These are phyloP conservation scores for Xylaria sp. DNA, from an alignment of 2,329 filamentous ascomycete genomes.

Conservation along the genomic window DNA sequence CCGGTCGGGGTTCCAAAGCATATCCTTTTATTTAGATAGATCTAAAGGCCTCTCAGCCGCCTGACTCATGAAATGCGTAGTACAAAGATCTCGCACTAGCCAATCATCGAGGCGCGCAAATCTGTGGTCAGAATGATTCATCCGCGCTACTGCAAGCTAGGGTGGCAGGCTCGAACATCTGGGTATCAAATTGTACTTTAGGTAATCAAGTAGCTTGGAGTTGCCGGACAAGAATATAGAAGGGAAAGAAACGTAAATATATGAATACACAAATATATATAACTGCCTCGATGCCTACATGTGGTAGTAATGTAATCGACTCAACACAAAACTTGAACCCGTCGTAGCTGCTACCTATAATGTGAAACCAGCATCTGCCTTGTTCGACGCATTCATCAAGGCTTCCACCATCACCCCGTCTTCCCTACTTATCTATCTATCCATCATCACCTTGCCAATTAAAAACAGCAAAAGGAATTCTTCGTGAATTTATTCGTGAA, in stretches of 20 bases:
- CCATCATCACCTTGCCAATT: too few species aligned
- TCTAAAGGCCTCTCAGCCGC: slow-evolving; percentile 2
- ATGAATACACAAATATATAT: not conserved
- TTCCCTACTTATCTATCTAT: too few species aligned
- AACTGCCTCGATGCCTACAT: not conserved
- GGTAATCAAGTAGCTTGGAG: not conserved
- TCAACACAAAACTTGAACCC: not conserved
- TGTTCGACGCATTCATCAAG: too few species aligned
- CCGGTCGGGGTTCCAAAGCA: not conserved
- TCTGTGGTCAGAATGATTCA: slow-evolving; percentile 47
- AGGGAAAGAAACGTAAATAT: not conserved
- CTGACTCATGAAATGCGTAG: slow-evolving; percentile 4
- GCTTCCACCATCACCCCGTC: not conserved
- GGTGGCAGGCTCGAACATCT: not conserved
- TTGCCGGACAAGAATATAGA: not conserved
- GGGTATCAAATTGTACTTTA: not conserved
- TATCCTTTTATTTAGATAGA: not conserved
- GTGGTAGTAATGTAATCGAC: not conserved
- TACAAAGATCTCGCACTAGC: slow-evolving; percentile 12
- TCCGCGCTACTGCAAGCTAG: slow-evolving; percentile 37
- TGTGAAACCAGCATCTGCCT: not conserved
- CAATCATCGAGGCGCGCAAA: slow-evolving; percentile 36
- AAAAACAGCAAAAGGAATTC: too few species aligned
- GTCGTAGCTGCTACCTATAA: too few species aligned
- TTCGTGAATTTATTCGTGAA: not conserved